Base-by-base conservation (phyloP, 148 eudicot species). In the Cornus kousa region DNA sequence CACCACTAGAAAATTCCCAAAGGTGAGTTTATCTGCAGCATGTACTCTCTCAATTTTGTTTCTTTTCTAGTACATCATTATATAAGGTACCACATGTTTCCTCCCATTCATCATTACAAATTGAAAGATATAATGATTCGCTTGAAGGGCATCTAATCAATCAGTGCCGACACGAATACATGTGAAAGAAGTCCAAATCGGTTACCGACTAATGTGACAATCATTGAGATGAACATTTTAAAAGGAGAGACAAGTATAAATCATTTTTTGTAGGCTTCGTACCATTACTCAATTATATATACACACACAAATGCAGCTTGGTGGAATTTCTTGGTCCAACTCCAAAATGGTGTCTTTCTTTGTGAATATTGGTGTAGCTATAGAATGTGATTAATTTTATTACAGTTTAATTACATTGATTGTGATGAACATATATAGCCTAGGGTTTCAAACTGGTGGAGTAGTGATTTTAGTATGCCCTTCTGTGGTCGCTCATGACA, bases 1-100 rank as follows among this genome's bases (percentile, higher is more conserved):
- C 84, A 50, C 65, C 83, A 40, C 65, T 83, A 79, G 88, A 83
- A 80, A 78, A 46, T 14, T 68, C 65, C 67, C 82, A 80, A 39
- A 86, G 84, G 88, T 86, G 35, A 76, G 80, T 82, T 72, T 66
- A 9, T 72, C 70, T 76, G 37, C 48, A 43, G 1, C 48, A 43
- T 3, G 48, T 5, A 43, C 10, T 3, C 3, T 35, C 37, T 35
- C 28, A 35, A 0, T 35, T 35, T 35, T 35, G 37, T 35, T 35
- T 35, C 37, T 35, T 35, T 35, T 35, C 37, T 35, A 35, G 37
- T 35, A 35, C 37, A 35, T 35, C 48, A 43, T 6, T 6, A 43
- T 1, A 43, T 43, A 43, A 6, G 48, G 48, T 43, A 43, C 48
- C 5, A 6, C 48, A 43, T 23, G 11, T 67, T 9, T 67, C 59